Base-by-base conservation (phyloP, 768 basidiomycete species). In the Lactarius sanguifluus region DNA sequence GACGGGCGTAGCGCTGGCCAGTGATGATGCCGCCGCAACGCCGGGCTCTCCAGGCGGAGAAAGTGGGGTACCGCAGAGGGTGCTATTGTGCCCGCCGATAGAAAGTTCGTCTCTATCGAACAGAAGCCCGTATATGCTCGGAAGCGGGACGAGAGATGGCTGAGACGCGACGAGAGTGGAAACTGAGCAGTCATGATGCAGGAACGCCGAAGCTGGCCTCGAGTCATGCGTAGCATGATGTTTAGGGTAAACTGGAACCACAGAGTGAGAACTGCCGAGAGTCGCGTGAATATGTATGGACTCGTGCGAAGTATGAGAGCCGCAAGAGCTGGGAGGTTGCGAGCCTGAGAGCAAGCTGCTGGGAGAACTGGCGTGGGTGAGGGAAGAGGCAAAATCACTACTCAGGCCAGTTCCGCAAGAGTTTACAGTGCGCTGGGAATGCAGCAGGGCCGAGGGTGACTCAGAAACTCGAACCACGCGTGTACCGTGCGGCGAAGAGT, bases 71-170 rank as follows among this genome's bases (percentile, higher is more conserved):
- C 36, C 47, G 23, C 41, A 47, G 41, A 40, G 41, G 16, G 30
- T 34, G 5, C n/a, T 30, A 47, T 41, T 36, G n/a, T 1, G 20
- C 16, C 25, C 18, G 23, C 30, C 57, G 7, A 58, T 18, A 12
- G 61, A 32, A 23, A 50, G 36, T 9, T 25, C 56, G 9, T 64
- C 66, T 10, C 2, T 28, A 16, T 64, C 66, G 38, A 67, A 67
- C n/a, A 67, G 62, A 50, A 67, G 41, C 58, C 50, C 55, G 52
- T 67, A 67, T 36, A 67, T 67, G 43, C 62, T 67, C 32, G 62
- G 62, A 38, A 56, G 52, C 6, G 50, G 66, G 13, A 5, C 20
- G 47, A 59, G n/a, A 25, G 65, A 54, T 9, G 57, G 56, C 40
- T 43, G 61, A 9, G 61, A 34, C 18, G 32, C 13, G 25, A 45